phyloP scores from a whole-genome alignment of 1,284 basidiomycete species.

The Papiliotrema nemorosa region DNA sequence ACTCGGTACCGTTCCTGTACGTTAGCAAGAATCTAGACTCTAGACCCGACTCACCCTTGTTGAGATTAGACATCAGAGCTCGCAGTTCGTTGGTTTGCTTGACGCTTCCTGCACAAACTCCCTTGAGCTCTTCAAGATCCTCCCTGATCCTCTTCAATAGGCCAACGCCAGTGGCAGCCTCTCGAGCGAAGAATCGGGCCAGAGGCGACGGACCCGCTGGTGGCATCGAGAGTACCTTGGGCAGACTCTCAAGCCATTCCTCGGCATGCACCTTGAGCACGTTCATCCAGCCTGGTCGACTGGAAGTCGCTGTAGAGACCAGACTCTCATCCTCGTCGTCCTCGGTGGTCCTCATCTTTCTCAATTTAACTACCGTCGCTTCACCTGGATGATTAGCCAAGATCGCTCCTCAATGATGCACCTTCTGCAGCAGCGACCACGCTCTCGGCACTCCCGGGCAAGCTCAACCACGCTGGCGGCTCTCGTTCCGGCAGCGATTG shows the following conservation, averaged over 20 bases:
- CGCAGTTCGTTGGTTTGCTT: conserved; percentile 95
- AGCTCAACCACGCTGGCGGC: conserved; percentile 86
- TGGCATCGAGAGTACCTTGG: conserved; percentile 48
- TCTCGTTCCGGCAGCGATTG: conserved; percentile 80
- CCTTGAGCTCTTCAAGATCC: conserved; percentile 74
- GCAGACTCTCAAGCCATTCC: conserved; percentile 75
- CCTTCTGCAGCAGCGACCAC: conserved; percentile 89
- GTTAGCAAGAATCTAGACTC: not conserved
- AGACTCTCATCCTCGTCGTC: conserved; percentile 64
- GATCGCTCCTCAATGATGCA: conserved; percentile 41
- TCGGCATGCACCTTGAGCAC: conserved; percentile 70
- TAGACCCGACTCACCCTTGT: conserved; percentile 64
- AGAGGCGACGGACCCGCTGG: conserved; percentile 61
- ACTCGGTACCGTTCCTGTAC: conserved; percentile 71
- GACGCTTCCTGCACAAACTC: conserved; percentile 76
- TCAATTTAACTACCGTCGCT: conserved; percentile 73
- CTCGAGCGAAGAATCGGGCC: conserved; percentile 81
- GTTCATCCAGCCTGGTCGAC: conserved; percentile 91
- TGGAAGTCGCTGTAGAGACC: conserved; percentile 58
- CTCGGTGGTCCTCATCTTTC: conserved; percentile 84
- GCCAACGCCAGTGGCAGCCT: conserved; percentile 72
- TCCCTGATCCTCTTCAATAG: conserved; percentile 71
- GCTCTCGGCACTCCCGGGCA: conserved; percentile 83
- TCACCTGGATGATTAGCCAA: conserved; percentile 58
- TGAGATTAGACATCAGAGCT: conserved; percentile 77